These are phyloP conservation scores for Penicillium rolfsii DNA, from an alignment of 2,329 filamentous ascomycete species.

Conservation along the genomic window DNA sequence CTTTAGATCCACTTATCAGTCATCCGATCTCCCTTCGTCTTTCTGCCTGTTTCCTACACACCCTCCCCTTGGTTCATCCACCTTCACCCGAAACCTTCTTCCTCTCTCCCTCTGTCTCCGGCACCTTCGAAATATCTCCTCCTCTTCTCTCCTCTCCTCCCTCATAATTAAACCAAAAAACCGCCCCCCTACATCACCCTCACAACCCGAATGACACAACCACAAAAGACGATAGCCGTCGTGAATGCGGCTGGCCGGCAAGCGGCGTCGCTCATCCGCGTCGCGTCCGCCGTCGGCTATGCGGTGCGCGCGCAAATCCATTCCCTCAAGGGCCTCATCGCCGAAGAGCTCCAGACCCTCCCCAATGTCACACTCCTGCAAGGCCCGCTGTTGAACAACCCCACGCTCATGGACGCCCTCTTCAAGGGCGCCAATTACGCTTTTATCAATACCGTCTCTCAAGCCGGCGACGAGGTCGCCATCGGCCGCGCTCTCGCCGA, in stretches of 20 bases:
- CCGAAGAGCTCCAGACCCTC: constrained; percentile 78
- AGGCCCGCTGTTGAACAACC: constrained; percentile 70
- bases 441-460: constrained; percentile 98
- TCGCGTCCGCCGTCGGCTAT: constrained; percentile 91
- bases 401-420: constrained; percentile 71
- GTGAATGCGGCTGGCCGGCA: constrained; percentile 96
- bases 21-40: constrained; percentile 4
- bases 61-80: constrained; percentile 19
- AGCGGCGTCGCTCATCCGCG: constrained; percentile 90
- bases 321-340: constrained; percentile 83
- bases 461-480: constrained; percentile 82
- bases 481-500: constrained; percentile 89
- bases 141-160: constrained; percentile 14
- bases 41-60: constrained; percentile 9
- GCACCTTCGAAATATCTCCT: background rate
- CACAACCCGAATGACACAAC: constrained; percentile 44
- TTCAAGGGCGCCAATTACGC: constrained; percentile 85
- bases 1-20: constrained; percentile 14
- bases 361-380: constrained; percentile 77
- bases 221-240: constrained; percentile 81
- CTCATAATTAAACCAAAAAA: background rate
- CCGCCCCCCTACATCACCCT: background rate
- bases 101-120: background rate
- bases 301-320: constrained; percentile 89
- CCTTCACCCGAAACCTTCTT: background rate